Base-by-base conservation (phyloP, 768 basidiomycete species). In the Sarcomyxa edulis region DNA sequence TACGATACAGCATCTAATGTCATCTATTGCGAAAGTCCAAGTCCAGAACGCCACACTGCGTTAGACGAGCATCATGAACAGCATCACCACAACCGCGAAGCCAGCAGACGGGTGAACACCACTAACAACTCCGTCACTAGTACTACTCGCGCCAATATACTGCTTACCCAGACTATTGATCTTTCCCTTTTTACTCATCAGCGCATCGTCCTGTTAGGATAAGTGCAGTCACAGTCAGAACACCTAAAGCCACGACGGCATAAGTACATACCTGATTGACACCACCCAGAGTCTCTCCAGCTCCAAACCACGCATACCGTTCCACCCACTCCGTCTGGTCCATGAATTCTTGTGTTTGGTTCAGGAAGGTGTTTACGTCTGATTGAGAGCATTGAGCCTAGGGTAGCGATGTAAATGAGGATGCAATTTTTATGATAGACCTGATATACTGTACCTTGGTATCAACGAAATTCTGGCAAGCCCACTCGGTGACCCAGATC, bases 401-500 rank as follows among this genome's bases (percentile, higher is more conserved):
- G n/a, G n/a, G n/a, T n/a, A n/a, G n/a, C n/a, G n/a, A n/a, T n/a
- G n/a, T n/a, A n/a, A n/a, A n/a, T n/a, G n/a, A n/a, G n/a, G n/a
- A n/a, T n/a, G n/a, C n/a, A n/a, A n/a, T n/a, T n/a, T n/a, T n/a
- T n/a, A n/a, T n/a, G n/a, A n/a, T n/a, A n/a, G n/a, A n/a, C n/a
- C n/a, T n/a, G n/a, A n/a, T n/a, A n/a, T n/a, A n/a, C n/a, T n/a
- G n/a, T n/a, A n/a, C n/a, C n/a, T n/a, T n/a, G n/a, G n/a, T n/a
- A n/a, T n/a, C 8, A 33, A 18, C 32, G 32, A 10, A 28, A 9
- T 28, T 9, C 54, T 74, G 72, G 46, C 73, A 75, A 1, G 72
- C 71, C 72, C 74, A 78, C 48, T 79, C 78, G 1, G 78, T 80
- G 0, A 79, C 68, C 77, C 76, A 79, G 11, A 79, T 53, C 4